Conservation (phyloP, 228 moss, liverwort and hornwort genomes). For the Sphagnum fallax region DNA sequence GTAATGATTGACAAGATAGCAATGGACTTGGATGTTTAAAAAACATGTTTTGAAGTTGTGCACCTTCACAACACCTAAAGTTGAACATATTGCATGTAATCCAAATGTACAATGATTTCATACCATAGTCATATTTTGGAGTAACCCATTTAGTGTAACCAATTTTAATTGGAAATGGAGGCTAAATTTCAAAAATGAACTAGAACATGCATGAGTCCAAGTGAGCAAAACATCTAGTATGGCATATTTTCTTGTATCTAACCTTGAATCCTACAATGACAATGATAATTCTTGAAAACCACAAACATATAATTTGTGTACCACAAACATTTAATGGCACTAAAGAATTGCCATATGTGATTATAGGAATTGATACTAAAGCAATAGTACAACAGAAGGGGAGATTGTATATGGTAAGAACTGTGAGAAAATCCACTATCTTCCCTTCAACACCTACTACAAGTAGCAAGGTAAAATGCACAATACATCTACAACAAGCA, state of each 20-base stretch:
- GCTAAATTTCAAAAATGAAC: no score
- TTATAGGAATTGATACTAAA: no score
- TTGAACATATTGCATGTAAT: slow-evolving; percentile 54
- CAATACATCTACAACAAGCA: no score
- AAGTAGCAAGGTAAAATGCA: no score
- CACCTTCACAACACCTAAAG: slow-evolving; percentile 30
- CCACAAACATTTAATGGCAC: no score
- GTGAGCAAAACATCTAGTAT: slow-evolving; percentile 27
- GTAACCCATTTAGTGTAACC: not conserved
- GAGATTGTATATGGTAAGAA: no score
- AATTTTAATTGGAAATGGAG: not conserved
- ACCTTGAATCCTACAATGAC: slow-evolving; percentile 17
- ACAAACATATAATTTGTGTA: no score
- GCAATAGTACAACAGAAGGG: no score
- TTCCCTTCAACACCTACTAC: no score
- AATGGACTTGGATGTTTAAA: slow-evolving; percentile 65
- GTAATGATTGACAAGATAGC: slow-evolving; percentile 65
- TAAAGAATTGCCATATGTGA: no score
- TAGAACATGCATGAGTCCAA: slow-evolving; percentile 39
- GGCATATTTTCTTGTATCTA: slow-evolving; percentile 20
- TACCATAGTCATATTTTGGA: not conserved
- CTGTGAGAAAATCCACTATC: no score
- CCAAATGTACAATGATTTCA: not conserved
- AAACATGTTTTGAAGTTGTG: slow-evolving; percentile 72
- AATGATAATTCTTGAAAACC: not conserved